Evolutionary conservation across 2,329 filamentous ascomycete species (phyloP), one percentile per base, ranked within the genome.

Genomic region (Alternaria sp.): DNA sequence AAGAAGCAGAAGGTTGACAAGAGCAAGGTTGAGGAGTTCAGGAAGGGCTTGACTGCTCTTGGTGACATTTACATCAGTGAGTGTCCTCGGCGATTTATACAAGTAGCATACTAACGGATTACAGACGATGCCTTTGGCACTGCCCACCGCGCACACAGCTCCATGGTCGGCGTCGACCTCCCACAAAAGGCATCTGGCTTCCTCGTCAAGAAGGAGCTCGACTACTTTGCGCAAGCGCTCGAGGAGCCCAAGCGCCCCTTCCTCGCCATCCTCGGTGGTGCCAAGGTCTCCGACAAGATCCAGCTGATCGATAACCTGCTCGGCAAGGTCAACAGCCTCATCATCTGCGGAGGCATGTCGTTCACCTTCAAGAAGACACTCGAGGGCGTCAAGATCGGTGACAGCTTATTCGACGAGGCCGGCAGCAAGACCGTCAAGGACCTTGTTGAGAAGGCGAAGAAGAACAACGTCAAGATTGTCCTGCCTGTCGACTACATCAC

Each of bases 341-440:
- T 99, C 83, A 91, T 99, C 84, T 97, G 95, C 81, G 96, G 96
- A 80, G 96, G 89, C 76, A 99, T 99, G 96, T 94, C 96, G 67
- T 99, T 98, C 86, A 99, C 96, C 75, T 99, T 99, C 89, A 98
- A 98, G 89, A 99, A 99, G 89, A 95, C 93, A n/a, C 88, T 98
- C 61, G 89, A 97, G 84, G 86, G 88, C 80, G 90, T 98, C 77
- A 88, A 90, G 82, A 99, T 99, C 72, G 96, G 96, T 66, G 90
- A 90, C 85, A 96, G 85, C 56, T 88, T 99, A 76, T 99, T 97
- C 80, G 96, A 99, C 76, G 93, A 97, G 86, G 91, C 91, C 56
- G 96, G 96, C 73, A 88, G 91, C 86, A 93, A 97, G 89, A 97
- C 92, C 45, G 95, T 98, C 63, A 89, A 87, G 66, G 86, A 92